phyloP scores from a whole-genome alignment of 441 rosid species.

The Codiaeum variegatum region DNA sequence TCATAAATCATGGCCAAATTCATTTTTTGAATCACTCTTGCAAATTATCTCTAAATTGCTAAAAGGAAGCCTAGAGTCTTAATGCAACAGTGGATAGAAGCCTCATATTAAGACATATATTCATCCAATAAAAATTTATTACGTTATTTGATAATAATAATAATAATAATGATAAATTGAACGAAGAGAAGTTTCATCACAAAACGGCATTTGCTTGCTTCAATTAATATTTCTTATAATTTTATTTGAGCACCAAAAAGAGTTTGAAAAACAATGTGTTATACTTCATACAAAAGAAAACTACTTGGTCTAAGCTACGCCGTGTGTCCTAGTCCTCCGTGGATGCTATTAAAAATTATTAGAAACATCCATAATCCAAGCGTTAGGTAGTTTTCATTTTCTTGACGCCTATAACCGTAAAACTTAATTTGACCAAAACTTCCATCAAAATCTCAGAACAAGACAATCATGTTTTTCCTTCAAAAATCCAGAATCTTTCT shows the following conservation, averaged over 20 bases:
- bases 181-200: neutral
- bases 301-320: neutral
- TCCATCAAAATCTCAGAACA: neutral
- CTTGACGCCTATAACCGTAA: neutral
- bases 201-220: too few species aligned
- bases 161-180: too few species aligned
- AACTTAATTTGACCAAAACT: neutral
- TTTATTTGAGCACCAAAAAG: neutral
- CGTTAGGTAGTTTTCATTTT: neutral
- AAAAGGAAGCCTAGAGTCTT: too few species aligned
- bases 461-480: constrained; percentile 13
- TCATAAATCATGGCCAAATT: too few species aligned
- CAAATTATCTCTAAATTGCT: too few species aligned
- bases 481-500: constrained; percentile 1
- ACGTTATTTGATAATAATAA: too few species aligned
- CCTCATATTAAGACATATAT: too few species aligned
- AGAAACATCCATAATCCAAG: neutral
- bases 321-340: neutral
- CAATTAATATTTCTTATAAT: neutral
- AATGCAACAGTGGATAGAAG: too few species aligned
- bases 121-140: too few species aligned
- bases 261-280: neutral
- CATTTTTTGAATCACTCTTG: too few species aligned
- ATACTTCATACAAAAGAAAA: neutral
- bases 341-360: neutral